These are phyloP conservation scores for Rhododendron williamsianum DNA, from an alignment of 148 eudicot genomes.

Conservation along the genomic window DNA sequence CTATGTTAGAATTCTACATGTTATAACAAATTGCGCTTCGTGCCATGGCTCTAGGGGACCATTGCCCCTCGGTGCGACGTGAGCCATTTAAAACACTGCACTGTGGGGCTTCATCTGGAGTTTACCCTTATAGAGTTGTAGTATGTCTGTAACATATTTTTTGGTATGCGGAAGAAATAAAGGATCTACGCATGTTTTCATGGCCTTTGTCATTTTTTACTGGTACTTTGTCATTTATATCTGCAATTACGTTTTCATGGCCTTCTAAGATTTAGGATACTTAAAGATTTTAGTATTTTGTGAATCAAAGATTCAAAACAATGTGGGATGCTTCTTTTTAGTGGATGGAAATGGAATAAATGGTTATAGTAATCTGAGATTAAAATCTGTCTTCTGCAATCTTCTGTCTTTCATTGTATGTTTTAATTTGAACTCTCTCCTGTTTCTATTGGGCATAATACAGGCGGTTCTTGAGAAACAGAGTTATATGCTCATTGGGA, in stretches of 20 bases:
- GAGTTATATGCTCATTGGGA: conserved; percentile 97
- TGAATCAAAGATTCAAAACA: background rate
- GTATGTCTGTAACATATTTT: background rate
- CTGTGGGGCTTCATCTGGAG: background rate
- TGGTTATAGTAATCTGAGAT: background rate
- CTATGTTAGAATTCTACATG: no score
- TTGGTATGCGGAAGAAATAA: background rate
- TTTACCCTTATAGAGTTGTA: background rate
- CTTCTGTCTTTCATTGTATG: conserved; percentile 11
- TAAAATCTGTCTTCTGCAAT: conserved; percentile 1
- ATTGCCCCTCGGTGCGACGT: no score
- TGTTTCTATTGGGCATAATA: conserved; percentile 10
- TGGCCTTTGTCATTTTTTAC: background rate
- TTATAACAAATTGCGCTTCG: no score
- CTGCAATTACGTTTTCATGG: background rate
- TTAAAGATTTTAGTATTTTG: background rate
- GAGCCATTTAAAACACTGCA: no score
- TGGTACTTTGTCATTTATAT: background rate
- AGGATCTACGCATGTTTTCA: background rate
- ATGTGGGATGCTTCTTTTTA: background rate
- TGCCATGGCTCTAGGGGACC: no score
- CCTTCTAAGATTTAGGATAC: background rate
- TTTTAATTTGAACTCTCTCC: background rate
- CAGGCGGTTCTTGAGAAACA: conserved; percentile 99
- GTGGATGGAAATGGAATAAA: background rate